Evolutionary conservation across 148 eudicot genomes (phyloP).

Genomic region (Chenopodium album): DNA sequence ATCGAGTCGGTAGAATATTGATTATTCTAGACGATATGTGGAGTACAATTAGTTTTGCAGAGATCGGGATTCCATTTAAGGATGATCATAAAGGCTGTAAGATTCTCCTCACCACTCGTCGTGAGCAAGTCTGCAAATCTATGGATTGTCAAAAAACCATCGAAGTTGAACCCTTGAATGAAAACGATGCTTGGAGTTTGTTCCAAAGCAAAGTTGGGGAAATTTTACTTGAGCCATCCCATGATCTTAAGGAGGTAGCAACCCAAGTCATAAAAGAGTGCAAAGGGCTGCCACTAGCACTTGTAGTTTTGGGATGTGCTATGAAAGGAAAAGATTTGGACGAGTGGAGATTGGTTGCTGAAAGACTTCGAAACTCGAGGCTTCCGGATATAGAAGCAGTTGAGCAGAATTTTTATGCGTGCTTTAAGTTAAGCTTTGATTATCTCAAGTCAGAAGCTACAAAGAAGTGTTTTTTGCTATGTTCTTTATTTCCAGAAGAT

Average conservation of each 20-base stretch:
- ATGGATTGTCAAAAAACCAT: no score
- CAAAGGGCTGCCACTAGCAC: conserved; percentile 2
- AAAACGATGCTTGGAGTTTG: no score
- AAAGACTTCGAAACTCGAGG: no score
- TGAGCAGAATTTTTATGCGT: conserved; percentile 5
- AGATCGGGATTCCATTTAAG: not conserved
- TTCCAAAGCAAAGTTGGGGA: no score
- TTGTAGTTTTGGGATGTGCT: not conserved
- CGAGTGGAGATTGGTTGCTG: no score
- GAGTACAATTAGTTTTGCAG: not conserved
- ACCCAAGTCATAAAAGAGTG: conserved; percentile 3
- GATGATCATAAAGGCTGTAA: no score
- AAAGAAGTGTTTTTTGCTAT: conserved; percentile 5
- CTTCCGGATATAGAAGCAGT: not conserved
- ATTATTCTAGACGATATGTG: not conserved
- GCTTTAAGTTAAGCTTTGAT: conserved; percentile 8
- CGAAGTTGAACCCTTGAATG: no score
- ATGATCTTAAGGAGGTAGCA: not conserved
- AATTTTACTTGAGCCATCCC: no score
- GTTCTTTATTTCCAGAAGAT: conserved; percentile 12
- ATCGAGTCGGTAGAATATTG: not conserved
- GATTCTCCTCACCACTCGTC: no score
- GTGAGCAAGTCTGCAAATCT: no score
- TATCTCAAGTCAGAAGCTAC: not conserved
- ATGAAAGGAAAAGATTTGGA: not conserved